These are phyloP conservation scores for Lathyrus aphaca DNA, from an alignment of 306 rosid species.

Conservation along the genomic window DNA sequence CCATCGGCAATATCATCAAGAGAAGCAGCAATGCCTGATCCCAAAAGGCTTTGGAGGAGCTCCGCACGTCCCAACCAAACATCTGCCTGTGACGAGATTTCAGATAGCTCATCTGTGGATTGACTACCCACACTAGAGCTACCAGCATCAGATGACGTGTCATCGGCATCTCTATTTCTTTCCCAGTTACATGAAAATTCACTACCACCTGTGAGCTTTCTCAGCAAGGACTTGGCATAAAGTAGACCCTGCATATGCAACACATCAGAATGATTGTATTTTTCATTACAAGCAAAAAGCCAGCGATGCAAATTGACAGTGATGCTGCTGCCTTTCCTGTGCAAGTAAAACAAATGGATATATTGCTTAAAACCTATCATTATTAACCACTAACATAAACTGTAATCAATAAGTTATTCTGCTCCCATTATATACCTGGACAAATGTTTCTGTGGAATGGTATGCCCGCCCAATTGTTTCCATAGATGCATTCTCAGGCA, in stretches of 20 bases:
- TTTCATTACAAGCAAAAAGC: constrained; percentile 30
- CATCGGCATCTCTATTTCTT: constrained; percentile 87
- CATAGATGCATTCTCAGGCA: constrained; percentile 91
- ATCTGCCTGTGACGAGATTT: constrained; percentile 71
- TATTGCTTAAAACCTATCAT: constrained; percentile 7
- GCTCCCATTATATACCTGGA: constrained; percentile 65
- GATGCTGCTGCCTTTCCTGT: not conserved
- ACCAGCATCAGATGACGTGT: constrained; percentile 93
- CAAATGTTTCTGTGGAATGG: constrained; percentile 93
- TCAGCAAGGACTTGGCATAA: constrained; percentile 80
- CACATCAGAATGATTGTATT: constrained; percentile 29
- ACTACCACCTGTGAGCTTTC: constrained; percentile 78
- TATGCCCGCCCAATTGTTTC: constrained; percentile 96
- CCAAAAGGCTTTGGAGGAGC: constrained; percentile 95
- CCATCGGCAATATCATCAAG: constrained; percentile 93
- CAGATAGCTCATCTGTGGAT: constrained; percentile 89
- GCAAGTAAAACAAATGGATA: constrained; percentile 30
- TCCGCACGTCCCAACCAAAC: constrained; percentile 93
- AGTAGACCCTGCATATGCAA: constrained; percentile 72
- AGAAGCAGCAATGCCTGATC: constrained; percentile 96
- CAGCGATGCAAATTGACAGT: constrained; percentile 31
- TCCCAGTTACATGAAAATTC: constrained; percentile 71
- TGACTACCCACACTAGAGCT: constrained; percentile 94
- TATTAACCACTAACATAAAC: constrained; percentile 18
- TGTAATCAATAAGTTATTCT: constrained; percentile 19